Evolutionary conservation across 1,284 basidiomycete species (phyloP).

Genomic region (Leccinum ponderosum): DNA sequence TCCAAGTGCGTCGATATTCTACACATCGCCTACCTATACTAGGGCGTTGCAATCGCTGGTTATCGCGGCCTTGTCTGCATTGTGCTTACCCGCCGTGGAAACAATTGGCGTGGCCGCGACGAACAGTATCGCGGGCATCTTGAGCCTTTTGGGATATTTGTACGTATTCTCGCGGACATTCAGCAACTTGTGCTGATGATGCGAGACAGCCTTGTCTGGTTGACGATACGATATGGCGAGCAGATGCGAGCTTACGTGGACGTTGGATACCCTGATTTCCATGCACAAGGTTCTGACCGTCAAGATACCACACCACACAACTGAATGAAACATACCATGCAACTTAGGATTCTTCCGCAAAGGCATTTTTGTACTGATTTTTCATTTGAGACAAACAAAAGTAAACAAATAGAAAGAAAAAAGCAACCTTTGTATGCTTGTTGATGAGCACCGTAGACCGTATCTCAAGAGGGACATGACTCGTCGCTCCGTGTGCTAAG

Average conservation of each 20-base stretch:
- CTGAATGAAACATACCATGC: neutral
- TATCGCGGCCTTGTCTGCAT: slow-evolving; percentile 16
- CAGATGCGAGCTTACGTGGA: neutral
- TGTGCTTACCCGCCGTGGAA: slow-evolving; percentile 45
- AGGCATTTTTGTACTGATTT: neutral
- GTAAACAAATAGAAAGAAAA: neutral
- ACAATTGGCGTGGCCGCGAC: slow-evolving; percentile 55
- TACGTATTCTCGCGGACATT: slow-evolving; percentile 25
- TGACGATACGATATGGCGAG: slow-evolving; percentile 40
- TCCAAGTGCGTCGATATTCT: neutral
- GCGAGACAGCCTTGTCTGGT: slow-evolving; percentile 37
- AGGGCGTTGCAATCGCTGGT: slow-evolving; percentile 47
- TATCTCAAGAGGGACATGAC: neutral
- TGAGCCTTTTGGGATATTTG: slow-evolving; percentile 47
- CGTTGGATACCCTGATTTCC: neutral
- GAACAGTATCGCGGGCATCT: slow-evolving; percentile 44
- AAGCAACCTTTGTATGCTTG: neutral
- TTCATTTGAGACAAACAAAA: neutral
- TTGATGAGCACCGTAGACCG: neutral
- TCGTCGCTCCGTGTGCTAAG: neutral
- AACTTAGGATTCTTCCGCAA: neutral
- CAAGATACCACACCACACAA: neutral
- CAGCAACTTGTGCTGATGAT: neutral
- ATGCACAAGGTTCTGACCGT: neutral
- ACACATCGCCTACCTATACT: slow-evolving; percentile 13